Conservation (phyloP, 352 stramenopile genomes). For the Globisporangium nagaii region DNA sequence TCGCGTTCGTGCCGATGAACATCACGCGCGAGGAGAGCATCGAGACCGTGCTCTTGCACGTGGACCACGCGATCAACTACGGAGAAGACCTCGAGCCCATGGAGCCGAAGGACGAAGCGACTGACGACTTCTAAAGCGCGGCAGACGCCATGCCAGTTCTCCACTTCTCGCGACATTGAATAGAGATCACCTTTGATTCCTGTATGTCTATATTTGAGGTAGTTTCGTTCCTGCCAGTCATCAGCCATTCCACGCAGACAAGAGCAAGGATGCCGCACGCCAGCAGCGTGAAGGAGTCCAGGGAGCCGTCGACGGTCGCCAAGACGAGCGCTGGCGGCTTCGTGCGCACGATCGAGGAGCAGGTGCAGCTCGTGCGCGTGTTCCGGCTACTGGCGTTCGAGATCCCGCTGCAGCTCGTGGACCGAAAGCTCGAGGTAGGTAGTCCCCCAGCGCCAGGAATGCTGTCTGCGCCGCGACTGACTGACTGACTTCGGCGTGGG, state of each 20-base stretch:
- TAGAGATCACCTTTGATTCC: too few relatives aligned
- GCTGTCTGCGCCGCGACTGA: too few relatives aligned
- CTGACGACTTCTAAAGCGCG: constrained; percentile 27
- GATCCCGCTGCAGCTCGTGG: constrained; percentile 44
- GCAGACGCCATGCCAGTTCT: too few relatives aligned
- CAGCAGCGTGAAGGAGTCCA: neutral
- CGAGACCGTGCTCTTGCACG: constrained; percentile 92
- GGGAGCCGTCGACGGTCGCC: constrained; percentile 14
- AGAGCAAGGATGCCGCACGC: neutral
- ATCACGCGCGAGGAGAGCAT: constrained; percentile 96
- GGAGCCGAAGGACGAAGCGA: constrained; percentile 64
- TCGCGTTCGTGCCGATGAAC: constrained; percentile 97
- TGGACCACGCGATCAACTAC: constrained; percentile 97
- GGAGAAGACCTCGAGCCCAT: constrained; percentile 94
- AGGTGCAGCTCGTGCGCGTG: constrained; percentile 66
- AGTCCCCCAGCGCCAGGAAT: neutral
- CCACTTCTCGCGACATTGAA: neutral
- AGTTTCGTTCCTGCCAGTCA: too few relatives aligned
- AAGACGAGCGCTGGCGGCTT: constrained; percentile 15
- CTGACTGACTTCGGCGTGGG: neutral
- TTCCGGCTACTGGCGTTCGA: constrained; percentile 71
- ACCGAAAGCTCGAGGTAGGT: constrained; percentile 56
- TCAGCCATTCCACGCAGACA: too few relatives aligned
- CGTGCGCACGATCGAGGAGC: constrained; percentile 62
- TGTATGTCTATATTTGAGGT: too few relatives aligned